Percentiles rank a stretch among this genome's conserved stretches.
Conservation (phyloP, 148 eudicot genomes). For the Arctostaphylos glauca region DNA sequence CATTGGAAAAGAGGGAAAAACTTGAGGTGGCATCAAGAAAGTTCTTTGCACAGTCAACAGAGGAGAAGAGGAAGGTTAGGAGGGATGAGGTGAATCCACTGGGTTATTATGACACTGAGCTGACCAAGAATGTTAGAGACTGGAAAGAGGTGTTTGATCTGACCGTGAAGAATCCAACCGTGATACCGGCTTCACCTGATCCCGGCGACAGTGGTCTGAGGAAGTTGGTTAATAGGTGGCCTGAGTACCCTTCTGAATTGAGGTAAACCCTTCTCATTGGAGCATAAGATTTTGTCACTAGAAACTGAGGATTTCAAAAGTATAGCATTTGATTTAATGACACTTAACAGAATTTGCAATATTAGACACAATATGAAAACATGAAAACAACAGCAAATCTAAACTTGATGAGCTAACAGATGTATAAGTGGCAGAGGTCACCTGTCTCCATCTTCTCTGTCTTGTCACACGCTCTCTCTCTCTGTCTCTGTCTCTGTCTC, state of each 20-base stretch:
- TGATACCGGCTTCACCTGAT: constrained; percentile 29
- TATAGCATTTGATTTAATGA: no score
- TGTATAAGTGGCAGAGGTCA: no score
- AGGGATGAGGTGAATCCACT: constrained; percentile 39
- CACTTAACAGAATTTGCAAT: no score
- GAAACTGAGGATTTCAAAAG: no score
- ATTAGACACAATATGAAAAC: no score
- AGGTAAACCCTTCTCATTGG: constrained; percentile 23
- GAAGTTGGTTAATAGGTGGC: constrained; percentile 37
- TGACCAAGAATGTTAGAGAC: constrained; percentile 48
- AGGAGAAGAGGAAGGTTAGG: constrained; percentile 45
- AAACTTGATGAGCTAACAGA: constrained; percentile 8
- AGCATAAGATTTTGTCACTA: background rate
- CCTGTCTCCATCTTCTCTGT: no score
- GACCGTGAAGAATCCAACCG: constrained; percentile 22
- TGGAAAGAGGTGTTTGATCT: constrained; percentile 58
- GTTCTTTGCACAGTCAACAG: constrained; percentile 36
- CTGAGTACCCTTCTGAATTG: constrained; percentile 29
- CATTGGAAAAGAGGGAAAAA: constrained; percentile 25
- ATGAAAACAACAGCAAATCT: no score
- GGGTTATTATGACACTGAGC: constrained; percentile 49
- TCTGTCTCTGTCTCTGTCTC: no score
- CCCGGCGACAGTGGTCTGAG: constrained; percentile 27
- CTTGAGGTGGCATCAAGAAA: constrained; percentile 25
- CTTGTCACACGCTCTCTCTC: no score